A percentile compares a stretch with the other conserved stretches of the same genome.
Conservation (phyloP, 176 grass and related monocot genomes). For the Aegilops umbellulata region DNA sequence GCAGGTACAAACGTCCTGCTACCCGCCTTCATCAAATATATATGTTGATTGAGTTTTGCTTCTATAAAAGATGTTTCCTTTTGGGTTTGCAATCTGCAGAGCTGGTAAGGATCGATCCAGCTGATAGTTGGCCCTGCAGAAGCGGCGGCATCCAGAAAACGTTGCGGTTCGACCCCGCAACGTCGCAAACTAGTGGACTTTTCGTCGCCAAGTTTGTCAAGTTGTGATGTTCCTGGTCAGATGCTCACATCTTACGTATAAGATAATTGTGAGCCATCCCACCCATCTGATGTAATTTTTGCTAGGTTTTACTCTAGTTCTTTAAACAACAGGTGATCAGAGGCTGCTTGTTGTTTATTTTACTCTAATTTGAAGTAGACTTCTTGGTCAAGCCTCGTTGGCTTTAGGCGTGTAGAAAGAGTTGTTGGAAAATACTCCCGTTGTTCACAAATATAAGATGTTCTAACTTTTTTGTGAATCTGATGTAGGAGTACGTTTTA, state of each 20-base stretch:
- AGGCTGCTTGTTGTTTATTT: too few species aligned
- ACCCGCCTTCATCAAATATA: neutral
- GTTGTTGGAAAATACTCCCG: too few species aligned
- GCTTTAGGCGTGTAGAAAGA: too few species aligned
- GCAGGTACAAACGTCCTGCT: conserved; percentile 56
- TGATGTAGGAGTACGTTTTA: too few species aligned
- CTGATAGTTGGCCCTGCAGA: conserved; percentile 74
- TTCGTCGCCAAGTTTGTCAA: conserved; percentile 85
- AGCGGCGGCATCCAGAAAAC: conserved; percentile 61
- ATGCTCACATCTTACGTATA: neutral
- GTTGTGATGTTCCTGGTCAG: conserved; percentile 10
- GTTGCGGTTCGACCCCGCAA: conserved; percentile 60
- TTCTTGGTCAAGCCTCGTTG: too few species aligned
- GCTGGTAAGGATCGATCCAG: conserved; percentile 49
- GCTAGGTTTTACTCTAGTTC: conserved; percentile 7
- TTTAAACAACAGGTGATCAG: neutral
- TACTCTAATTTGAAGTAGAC: too few species aligned
- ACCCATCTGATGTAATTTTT: too few species aligned
- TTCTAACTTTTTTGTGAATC: too few species aligned
- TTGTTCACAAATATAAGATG: too few species aligned
- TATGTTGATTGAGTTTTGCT: neutral
- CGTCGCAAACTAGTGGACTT: conserved; percentile 79
- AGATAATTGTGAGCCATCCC: too few species aligned
- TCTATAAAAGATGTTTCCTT: neutral
- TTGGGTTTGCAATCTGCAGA: conserved; percentile 37